Conservation (phyloP, 176 grass and related monocot genomes). For the Secale cereale region DNA sequence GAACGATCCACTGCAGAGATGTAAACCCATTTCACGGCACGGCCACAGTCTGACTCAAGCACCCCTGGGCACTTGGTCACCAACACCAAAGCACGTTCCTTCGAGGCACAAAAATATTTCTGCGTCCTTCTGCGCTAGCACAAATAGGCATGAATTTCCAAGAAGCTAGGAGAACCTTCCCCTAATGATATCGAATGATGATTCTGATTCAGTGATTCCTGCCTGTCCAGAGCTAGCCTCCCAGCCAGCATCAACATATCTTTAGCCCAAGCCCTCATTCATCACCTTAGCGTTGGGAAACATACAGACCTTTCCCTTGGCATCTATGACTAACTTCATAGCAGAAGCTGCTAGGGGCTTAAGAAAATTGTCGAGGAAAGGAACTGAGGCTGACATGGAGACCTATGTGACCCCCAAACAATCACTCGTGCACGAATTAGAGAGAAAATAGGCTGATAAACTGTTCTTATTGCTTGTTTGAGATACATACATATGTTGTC, state of each 20-base stretch:
- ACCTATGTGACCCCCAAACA: not conserved
- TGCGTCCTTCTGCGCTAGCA: not conserved
- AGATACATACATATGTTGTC: too few relatives aligned
- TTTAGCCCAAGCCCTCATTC: not conserved
- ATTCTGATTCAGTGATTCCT: not conserved
- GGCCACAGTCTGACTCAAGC: not conserved
- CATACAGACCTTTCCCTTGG: not conserved
- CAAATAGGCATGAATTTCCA: not conserved
- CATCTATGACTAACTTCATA: not conserved
- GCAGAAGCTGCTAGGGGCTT: not conserved
- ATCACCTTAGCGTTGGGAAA: not conserved
- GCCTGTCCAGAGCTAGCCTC: not conserved
- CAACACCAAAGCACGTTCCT: not conserved
- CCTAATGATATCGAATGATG: not conserved
- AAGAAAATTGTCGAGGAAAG: not conserved
- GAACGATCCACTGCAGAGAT: not conserved
- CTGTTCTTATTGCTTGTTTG: too few relatives aligned
- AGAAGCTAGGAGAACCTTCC: not conserved
- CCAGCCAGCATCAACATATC: not conserved
- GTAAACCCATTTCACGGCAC: not conserved
- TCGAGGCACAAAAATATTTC: not conserved
- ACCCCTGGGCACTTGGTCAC: not conserved
- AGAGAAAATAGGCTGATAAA: too few relatives aligned
- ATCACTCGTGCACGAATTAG: too few relatives aligned
- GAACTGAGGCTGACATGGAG: not conserved